Evolutionary conservation across 2,329 filamentous ascomycete genomes (phyloP).

Genomic region (Sporothrix brasiliensis): DNA sequence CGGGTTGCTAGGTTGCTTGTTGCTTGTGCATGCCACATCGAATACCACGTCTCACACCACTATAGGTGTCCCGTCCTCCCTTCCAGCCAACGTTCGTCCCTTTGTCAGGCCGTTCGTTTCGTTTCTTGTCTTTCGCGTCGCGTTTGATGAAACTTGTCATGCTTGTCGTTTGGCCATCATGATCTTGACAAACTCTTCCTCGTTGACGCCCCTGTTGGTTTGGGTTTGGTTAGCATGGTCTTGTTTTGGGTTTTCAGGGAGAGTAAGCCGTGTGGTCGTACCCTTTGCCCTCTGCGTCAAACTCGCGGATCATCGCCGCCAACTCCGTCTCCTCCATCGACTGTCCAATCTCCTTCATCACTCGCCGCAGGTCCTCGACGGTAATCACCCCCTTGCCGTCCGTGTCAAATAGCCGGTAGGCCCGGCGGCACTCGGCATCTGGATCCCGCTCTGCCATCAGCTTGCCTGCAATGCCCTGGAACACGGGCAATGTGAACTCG

Average conservation of each 20-base stretch:
- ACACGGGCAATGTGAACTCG: conserved; percentile 70
- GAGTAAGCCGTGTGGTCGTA: neutral
- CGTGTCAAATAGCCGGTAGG: conserved; percentile 91
- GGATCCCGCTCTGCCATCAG: conserved; percentile 83
- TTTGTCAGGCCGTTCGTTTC: neutral
- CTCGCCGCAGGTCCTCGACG: conserved; percentile 80
- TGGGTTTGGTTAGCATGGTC: neutral
- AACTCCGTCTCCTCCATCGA: conserved; percentile 91
- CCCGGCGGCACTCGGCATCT: conserved; percentile 84
- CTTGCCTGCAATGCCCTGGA: conserved; percentile 75
- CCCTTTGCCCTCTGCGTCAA: conserved; percentile 91
- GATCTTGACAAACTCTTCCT: conserved; percentile 70
- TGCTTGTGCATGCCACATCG: conserved; percentile 11
- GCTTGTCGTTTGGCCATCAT: conserved; percentile 49
- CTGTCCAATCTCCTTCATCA: conserved; percentile 89
- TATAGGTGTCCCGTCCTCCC: neutral
- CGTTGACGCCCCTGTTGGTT: conserved; percentile 57
- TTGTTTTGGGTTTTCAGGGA: too few relatives aligned
- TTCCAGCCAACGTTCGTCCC: neutral
- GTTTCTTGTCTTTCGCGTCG: too few relatives aligned
- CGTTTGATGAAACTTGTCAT: neutral
- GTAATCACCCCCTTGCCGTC: conserved; percentile 91
- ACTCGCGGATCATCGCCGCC: conserved; percentile 95
- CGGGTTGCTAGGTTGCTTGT: neutral
- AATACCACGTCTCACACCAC: neutral